Percentiles rank a stretch among this genome's conserved stretches.
Evolutionary conservation across 1,284 basidiomycete species (phyloP).

Genomic region (Heterobasidion irregulare): DNA sequence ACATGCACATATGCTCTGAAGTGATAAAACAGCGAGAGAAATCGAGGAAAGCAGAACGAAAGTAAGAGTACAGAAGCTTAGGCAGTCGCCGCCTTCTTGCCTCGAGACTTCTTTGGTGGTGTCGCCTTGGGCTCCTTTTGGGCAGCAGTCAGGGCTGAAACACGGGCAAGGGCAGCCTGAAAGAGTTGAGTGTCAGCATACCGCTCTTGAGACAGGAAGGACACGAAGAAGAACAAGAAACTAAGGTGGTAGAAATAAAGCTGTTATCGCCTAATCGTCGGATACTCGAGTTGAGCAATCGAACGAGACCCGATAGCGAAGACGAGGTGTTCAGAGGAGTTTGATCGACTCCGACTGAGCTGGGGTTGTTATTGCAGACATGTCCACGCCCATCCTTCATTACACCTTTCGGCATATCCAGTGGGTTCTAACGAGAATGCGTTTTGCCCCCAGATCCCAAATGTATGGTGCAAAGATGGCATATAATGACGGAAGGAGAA

Average conservation of each 20-base stretch:
- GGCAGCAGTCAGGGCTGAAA: conserved; percentile 64
- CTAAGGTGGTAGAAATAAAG: conserved; percentile 7
- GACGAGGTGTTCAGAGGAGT: conserved; percentile 45
- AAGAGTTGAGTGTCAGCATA: not conserved
- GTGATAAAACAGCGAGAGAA: not conserved
- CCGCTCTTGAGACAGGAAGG: too few relatives aligned
- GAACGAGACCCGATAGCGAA: conserved; percentile 70
- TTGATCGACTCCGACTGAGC: conserved; percentile 50
- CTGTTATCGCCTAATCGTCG: conserved; percentile 70
- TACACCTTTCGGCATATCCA: conserved; percentile 37
- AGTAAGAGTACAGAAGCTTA: not conserved
- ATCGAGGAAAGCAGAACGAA: not conserved
- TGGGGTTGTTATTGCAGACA: conserved; percentile 65
- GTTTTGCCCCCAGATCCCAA: conserved; percentile 3
- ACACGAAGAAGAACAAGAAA: conserved; percentile 5
- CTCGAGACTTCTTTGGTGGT: conserved; percentile 68
- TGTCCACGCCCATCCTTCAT: conserved; percentile 85
- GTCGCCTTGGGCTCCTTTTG: conserved; percentile 68
- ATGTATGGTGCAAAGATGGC: not conserved
- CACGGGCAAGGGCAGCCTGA: conserved; percentile 76
- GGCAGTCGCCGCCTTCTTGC: conserved; percentile 47
- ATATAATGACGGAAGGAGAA: conserved; percentile 6
- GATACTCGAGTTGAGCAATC: conserved; percentile 47
- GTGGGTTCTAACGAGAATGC: conserved; percentile 55
- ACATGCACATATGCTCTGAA: not conserved